phyloP scores from a whole-genome alignment of 768 basidiomycete genomes.

The Suillus subaureus region DNA sequence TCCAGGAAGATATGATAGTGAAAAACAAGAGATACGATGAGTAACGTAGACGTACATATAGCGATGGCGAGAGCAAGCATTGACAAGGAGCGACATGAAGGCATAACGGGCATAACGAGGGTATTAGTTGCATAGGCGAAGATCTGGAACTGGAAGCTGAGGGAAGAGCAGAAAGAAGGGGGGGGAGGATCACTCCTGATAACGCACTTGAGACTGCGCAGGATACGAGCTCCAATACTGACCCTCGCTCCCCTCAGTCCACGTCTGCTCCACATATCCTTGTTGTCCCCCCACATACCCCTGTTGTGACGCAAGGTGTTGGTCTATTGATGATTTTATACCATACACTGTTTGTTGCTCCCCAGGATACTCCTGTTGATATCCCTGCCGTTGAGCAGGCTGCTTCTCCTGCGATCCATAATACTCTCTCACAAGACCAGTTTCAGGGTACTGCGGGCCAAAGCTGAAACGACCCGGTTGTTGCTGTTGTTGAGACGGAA shows the following conservation, averaged over 20 bases:
- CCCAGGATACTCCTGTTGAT: neutral
- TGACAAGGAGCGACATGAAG: neutral
- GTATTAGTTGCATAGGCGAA: neutral
- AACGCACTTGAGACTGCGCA: neutral
- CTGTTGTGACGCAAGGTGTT: neutral
- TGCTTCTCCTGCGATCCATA: slow-evolving; percentile 5
- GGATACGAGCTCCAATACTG: slow-evolving; percentile 1
- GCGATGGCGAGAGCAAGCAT: neutral
- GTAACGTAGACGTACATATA: slow-evolving; percentile 6
- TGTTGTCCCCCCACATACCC: neutral
- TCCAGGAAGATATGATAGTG: neutral
- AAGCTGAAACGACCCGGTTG: neutral
- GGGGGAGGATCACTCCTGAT: neutral
- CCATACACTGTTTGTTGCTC: neutral
- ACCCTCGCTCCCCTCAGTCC: slow-evolving; percentile 1
- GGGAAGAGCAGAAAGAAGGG: neutral
- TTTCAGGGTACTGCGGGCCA: slow-evolving; percentile 1
- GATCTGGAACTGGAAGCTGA: neutral
- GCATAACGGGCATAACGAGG: neutral
- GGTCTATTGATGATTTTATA: neutral
- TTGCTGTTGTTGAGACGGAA: slow-evolving; percentile 2
- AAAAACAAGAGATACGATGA: neutral
- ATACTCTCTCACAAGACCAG: slow-evolving; percentile 1
- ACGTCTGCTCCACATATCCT: neutral
- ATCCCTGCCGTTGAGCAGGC: neutral